These are phyloP conservation scores for Gastrolobium villosum DNA, from an alignment of 306 rosid genomes.

Conservation along the genomic window DNA sequence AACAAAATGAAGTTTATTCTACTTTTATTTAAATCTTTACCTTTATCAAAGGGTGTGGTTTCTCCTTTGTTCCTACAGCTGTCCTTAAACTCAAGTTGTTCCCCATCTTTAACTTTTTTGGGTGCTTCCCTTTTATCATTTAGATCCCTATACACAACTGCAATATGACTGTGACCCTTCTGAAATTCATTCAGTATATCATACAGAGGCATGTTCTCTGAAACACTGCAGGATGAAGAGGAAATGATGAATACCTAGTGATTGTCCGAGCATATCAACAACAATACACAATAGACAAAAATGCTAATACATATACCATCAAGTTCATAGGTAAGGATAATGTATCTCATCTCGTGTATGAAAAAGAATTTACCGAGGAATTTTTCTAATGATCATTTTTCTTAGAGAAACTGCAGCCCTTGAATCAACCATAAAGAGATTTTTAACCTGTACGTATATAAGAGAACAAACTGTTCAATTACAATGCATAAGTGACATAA, in stretches of 20 bases:
- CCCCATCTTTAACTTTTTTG: conserved; percentile 56
- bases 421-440: conserved; percentile 85
- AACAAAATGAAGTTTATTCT: conserved; percentile 31
- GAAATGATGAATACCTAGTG: conserved; percentile 26
- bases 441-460: conserved; percentile 80
- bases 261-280: conserved; percentile 27
- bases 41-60: conserved; percentile 59
- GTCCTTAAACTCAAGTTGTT: conserved; percentile 58
- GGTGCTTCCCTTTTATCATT: conserved; percentile 63
- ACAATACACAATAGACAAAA: conserved; percentile 27
- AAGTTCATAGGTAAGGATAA: conserved; percentile 25
- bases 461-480: conserved; percentile 24
- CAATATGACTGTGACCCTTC: conserved; percentile 99
- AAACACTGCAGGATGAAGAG: conserved; percentile 72
- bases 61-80: conserved; percentile 57
- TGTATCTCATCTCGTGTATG: conserved; percentile 17
- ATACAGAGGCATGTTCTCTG: conserved; percentile 95
- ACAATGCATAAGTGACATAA: conserved; percentile 26
- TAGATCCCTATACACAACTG: conserved; percentile 85
- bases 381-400: conserved; percentile 88
- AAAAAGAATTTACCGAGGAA: conserved; percentile 78
- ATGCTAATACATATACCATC: conserved; percentile 16
- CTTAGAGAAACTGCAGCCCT: conserved; percentile 73
- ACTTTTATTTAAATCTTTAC: conserved; percentile 54
- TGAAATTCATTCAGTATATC: conserved; percentile 97